Base-by-base conservation (phyloP, 2,329 filamentous ascomycete genomes). In the Sarocladium strictum region DNA sequence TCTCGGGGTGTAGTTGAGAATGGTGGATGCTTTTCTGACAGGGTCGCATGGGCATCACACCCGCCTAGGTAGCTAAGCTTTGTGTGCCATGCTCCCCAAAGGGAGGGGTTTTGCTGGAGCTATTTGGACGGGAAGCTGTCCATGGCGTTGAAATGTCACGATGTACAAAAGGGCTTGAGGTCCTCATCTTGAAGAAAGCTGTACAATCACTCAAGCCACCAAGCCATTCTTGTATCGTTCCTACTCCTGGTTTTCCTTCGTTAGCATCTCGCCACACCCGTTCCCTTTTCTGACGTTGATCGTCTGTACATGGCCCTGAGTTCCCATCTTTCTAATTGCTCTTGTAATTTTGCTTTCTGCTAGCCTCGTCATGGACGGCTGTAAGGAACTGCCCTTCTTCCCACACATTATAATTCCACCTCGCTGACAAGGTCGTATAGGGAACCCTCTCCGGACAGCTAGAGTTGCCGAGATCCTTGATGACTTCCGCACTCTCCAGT, bases 401-500 rank as follows among this genome's bases (percentile, higher is more conserved):
- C 4, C 7, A 10, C 11, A 3, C n/a, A 49, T 9, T 11, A 27
- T 23, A 32, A 3, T 24, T 6, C 27, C 38, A 9, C 33, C 12
- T 19, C 54, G 41, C 38, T 47, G 12, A 29, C 43, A 27, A 29
- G 21, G 14, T 29, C n/a, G n/a, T 17, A 51, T 29, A 51, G 47
- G 23, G 27, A 86, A 86, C 69, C 75, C 81, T 45, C 80, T 73
- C 65, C 77, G 83, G 60, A 77, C 75, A 60, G 73, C 72, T 54
- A 79, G 83, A 60, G 83, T 86, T 63, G 82, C 80, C 66, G 78
- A 86, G 60, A 69, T 86, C 50, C 76, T 86, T 38, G 71, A 75
- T 58, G 83, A 86, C 65, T 86, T 86, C 66, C 78, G 76, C 58
- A 78, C 72, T 41, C 72, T 85, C 24, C 83, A 86, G 65, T 81